Evolutionary conservation across 139 green algal genomes (phyloP).

Genomic region (Yamagishiella unicocca): DNA sequence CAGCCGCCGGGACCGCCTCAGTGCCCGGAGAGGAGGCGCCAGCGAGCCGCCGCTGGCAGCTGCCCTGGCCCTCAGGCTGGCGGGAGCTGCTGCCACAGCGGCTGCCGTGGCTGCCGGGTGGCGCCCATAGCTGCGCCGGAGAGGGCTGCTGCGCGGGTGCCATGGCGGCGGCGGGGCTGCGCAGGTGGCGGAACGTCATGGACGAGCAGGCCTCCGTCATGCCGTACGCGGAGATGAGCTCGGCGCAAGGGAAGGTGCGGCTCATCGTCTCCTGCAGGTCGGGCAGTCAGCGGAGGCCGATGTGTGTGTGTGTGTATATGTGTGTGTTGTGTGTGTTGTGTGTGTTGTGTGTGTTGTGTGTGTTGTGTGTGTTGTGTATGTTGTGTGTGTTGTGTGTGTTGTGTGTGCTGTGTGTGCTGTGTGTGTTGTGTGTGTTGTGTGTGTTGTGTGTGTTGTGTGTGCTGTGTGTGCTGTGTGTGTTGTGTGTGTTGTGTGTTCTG

Average conservation of each 20-base stretch:
- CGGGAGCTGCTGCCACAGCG: background rate
- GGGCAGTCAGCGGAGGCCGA: too few species aligned
- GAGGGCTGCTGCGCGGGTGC: background rate
- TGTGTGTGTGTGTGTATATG: too few species aligned
- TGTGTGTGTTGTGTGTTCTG: too few species aligned
- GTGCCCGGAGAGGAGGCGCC: too few species aligned
- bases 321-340: too few species aligned
- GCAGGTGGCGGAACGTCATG: slow-evolving; percentile 81
- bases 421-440: too few species aligned
- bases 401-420: too few species aligned
- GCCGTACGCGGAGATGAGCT: slow-evolving; percentile 84
- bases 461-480: too few species aligned
- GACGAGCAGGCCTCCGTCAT: slow-evolving; percentile 91
- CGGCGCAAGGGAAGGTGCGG: slow-evolving; percentile 70
- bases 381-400: too few species aligned
- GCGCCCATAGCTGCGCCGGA: background rate
- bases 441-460: too few species aligned
- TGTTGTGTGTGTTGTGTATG: too few species aligned
- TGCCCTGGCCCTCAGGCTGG: background rate
- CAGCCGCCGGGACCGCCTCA: background rate
- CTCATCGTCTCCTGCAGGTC: slow-evolving; percentile 24
- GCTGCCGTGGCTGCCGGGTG: background rate
- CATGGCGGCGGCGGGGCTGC: background rate
- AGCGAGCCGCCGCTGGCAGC: background rate
- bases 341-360: too few species aligned